Percentiles rank a stretch among this genome's conserved stretches.
phyloP scores from a whole-genome alignment of 768 basidiomycete species.

The Tephrocybe sp. region DNA sequence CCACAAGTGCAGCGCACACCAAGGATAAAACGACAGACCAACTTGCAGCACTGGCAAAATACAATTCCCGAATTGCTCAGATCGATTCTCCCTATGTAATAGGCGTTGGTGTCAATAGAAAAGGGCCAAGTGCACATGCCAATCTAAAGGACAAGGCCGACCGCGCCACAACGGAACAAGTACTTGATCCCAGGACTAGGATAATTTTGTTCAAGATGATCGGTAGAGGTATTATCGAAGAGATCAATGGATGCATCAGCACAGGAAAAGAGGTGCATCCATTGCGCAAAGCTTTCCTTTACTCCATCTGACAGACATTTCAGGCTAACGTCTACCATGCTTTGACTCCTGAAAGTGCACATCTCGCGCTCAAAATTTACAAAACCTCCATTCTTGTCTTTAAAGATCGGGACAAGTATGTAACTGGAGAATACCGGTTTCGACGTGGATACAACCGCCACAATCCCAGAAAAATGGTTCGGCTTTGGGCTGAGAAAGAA shows the following conservation, averaged over 20 bases:
- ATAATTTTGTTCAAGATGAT: slow-evolving; percentile 97
- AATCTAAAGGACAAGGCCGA: slow-evolving; percentile 96
- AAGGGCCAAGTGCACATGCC: slow-evolving; percentile 85
- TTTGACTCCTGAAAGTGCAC: slow-evolving; percentile 47
- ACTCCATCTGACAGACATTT: slow-evolving; percentile 2
- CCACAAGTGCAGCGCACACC: slow-evolving; percentile 26
- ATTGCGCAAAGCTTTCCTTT: background rate
- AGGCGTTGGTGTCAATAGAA: slow-evolving; percentile 83
- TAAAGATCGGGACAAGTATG: slow-evolving; percentile 97
- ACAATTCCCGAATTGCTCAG: slow-evolving; percentile 69
- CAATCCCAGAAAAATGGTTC: slow-evolving; percentile 98
- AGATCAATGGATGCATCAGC: slow-evolving; percentile 94
- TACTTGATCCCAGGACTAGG: slow-evolving; percentile 93
- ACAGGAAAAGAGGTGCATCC: slow-evolving; percentile 92
- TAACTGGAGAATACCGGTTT: slow-evolving; percentile 95
- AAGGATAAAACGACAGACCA: slow-evolving; percentile 72
- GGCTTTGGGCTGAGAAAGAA: slow-evolving; percentile 99
- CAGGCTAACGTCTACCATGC: slow-evolving; percentile 99
- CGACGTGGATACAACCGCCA: slow-evolving; percentile 82
- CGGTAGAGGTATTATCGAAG: slow-evolving; percentile 81
- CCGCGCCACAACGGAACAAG: slow-evolving; percentile 95
- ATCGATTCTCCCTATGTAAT: slow-evolving; percentile 73
- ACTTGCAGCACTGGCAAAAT: slow-evolving; percentile 73
- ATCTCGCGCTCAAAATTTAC: slow-evolving; percentile 95
- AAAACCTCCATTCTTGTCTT: slow-evolving; percentile 98